Percentiles rank a stretch among this genome's conserved stretches.
Conservation (phyloP, 2,329 filamentous ascomycete genomes). For the Cadophora malorum region DNA sequence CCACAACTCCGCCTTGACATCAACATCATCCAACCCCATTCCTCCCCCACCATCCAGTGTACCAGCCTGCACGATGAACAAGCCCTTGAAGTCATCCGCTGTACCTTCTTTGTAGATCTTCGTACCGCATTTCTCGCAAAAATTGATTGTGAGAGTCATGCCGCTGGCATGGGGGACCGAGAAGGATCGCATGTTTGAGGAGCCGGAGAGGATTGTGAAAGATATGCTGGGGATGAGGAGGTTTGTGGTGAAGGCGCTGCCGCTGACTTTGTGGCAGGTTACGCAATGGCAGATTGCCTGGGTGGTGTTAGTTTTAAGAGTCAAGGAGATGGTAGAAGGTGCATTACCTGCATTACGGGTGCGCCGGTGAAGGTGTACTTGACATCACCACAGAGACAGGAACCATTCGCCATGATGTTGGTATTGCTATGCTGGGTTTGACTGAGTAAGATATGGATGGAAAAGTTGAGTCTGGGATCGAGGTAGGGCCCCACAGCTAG, state of each 20-base stretch:
- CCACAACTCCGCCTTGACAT: conserved; percentile 27
- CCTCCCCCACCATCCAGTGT: conserved; percentile 22
- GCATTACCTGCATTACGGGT: conserved; percentile 21
- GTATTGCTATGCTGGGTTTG: neutral
- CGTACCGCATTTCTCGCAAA: conserved; percentile 28
- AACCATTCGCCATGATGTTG: conserved; percentile 24
- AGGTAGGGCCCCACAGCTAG: neutral
- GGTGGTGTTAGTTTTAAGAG: neutral
- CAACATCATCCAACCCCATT: conserved; percentile 22
- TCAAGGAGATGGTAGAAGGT: neutral
- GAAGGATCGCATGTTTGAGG: conserved; percentile 20
- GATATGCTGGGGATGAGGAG: conserved; percentile 20
- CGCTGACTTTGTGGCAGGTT: conserved; percentile 30
- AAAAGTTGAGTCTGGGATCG: neutral
- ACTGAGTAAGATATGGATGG: neutral
- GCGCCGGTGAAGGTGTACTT: conserved; percentile 28
- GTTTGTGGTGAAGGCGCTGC: conserved; percentile 26
- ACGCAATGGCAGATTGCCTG: conserved; percentile 32
- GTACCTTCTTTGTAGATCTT: conserved; percentile 27
- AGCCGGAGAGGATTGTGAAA: conserved; percentile 21
- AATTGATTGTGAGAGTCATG: conserved; percentile 25
- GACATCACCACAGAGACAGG: conserved; percentile 27
- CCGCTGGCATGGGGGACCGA: conserved; percentile 21
- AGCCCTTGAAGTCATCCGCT: conserved; percentile 21
- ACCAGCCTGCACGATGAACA: conserved; percentile 28